These are phyloP conservation scores for Rubroshorea leprosula DNA, from an alignment of 345 rosid genomes.

Conservation along the genomic window DNA sequence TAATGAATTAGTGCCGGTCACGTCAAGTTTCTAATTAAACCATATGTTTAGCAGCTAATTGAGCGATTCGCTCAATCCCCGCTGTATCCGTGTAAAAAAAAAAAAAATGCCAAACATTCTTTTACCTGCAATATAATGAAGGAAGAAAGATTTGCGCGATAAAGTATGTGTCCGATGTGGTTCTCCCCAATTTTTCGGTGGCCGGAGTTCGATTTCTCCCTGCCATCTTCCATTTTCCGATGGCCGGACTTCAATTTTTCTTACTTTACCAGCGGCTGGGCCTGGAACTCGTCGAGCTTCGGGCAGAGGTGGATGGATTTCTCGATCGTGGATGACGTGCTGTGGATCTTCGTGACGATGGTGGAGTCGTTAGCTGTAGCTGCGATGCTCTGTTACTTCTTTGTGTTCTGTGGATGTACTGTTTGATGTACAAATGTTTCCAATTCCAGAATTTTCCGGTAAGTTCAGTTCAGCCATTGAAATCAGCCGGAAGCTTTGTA, in stretches of 20 bases:
- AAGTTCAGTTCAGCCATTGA: too few species aligned
- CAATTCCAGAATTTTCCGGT: not conserved
- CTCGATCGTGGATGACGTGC: constrained; percentile 54
- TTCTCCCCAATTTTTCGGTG: constrained; percentile 36
- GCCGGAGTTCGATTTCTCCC: constrained; percentile 40
- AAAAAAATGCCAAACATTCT: not conserved
- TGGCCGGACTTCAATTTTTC: constrained; percentile 64
- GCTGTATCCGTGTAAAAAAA: not conserved
- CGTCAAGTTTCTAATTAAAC: not conserved
- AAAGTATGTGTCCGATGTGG: constrained; percentile 21
- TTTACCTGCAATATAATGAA: too few species aligned
- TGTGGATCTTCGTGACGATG: constrained; percentile 57
- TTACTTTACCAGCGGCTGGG: constrained; percentile 32
- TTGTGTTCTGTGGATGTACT: constrained; percentile 77
- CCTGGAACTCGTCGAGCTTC: constrained; percentile 16
- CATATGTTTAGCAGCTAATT: too few species aligned
- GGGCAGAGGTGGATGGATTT: constrained; percentile 37
- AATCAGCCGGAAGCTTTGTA: too few species aligned
- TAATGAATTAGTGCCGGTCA: not conserved
- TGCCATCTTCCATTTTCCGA: constrained; percentile 32
- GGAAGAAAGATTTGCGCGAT: too few species aligned
- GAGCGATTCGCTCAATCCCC: too few species aligned
- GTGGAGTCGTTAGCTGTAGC: constrained; percentile 64
- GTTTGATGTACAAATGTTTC: constrained; percentile 31
- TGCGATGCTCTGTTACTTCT: constrained; percentile 73